phyloP scores from a whole-genome alignment of 495 filamentous ascomycete species.

The Penicillium manginii region DNA sequence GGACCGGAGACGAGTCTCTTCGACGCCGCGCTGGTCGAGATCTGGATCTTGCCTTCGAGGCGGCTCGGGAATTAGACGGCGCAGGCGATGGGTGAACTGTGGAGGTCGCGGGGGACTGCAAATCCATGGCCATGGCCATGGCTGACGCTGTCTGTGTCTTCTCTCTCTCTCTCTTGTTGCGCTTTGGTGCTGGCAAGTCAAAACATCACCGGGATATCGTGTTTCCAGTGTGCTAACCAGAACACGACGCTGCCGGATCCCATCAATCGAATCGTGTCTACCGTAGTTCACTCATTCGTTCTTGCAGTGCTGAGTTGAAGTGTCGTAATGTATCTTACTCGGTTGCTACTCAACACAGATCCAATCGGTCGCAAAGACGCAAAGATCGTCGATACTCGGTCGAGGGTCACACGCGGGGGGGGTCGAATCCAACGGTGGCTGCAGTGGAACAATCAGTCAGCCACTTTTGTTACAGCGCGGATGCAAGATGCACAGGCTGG shows the following conservation, averaged over 20 bases:
- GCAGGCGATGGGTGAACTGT: slow-evolving; percentile 59
- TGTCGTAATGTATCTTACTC: background rate
- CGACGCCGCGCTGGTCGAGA: slow-evolving; percentile 56
- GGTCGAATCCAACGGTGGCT: slow-evolving; percentile 17
- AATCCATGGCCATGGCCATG: slow-evolving; percentile 31
- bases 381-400: background rate
- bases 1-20: slow-evolving; percentile 63
- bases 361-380: background rate
- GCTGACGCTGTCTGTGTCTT: no score
- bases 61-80: slow-evolving; percentile 67
- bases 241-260: slow-evolving; percentile 28
- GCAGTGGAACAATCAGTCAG: slow-evolving; percentile 30
- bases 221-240: slow-evolving; percentile 33
- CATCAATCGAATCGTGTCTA: slow-evolving; percentile 24
- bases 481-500: slow-evolving; percentile 22
- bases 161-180: slow-evolving; percentile 8
- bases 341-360: background rate
- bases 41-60: slow-evolving; percentile 47
- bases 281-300: slow-evolving; percentile 28
- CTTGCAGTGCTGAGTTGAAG: background rate
- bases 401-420: slow-evolving; percentile 1
- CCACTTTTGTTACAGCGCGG: slow-evolving; percentile 29
- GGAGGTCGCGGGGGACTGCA: slow-evolving; percentile 26
- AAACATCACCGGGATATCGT: slow-evolving; percentile 25
- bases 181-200: slow-evolving; percentile 14